Conservation (phyloP, 495 filamentous ascomycete genomes). For the Trichocladium antarcticum region DNA sequence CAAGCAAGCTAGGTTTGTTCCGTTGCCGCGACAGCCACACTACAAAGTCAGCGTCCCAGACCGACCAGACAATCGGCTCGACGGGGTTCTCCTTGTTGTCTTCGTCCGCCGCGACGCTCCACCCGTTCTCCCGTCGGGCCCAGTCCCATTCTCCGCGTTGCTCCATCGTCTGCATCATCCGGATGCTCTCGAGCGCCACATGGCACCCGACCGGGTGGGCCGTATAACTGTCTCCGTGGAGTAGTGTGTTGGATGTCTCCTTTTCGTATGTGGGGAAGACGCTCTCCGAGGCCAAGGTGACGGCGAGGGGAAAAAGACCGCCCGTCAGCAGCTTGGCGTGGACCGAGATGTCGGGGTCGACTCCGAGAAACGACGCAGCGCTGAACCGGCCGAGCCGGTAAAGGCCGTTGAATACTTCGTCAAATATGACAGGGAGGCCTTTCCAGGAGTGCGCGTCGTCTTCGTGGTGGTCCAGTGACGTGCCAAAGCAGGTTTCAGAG, state of each 20-base stretch:
- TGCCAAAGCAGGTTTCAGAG: slow-evolving; percentile 41
- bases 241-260: slow-evolving; percentile 58
- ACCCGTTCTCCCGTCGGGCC: slow-evolving; percentile 32
- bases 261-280: slow-evolving; percentile 60
- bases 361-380: slow-evolving; percentile 52
- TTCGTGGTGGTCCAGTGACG: not conserved
- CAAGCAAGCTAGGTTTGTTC: too few species aligned
- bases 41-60: slow-evolving; percentile 51
- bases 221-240: slow-evolving; percentile 76
- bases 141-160: slow-evolving; percentile 39
- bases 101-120: not conserved
- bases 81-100: not conserved
- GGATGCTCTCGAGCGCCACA: slow-evolving; percentile 51
- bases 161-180: slow-evolving; percentile 46
- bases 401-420: slow-evolving; percentile 74
- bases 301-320: slow-evolving; percentile 61
- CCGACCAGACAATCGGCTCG: slow-evolving; percentile 46
- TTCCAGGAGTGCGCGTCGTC: slow-evolving; percentile 39
- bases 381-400: slow-evolving; percentile 62
- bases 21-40: slow-evolving; percentile 54
- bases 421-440: slow-evolving; percentile 63
- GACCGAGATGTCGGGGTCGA: slow-evolving; percentile 57
- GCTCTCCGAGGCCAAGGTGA: slow-evolving; percentile 56
- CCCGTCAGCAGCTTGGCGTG: slow-evolving; percentile 73
- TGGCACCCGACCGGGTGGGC: slow-evolving; percentile 67